Base-by-base conservation (phyloP, 176 grass and related monocot genomes). In the Oryza nivara region DNA sequence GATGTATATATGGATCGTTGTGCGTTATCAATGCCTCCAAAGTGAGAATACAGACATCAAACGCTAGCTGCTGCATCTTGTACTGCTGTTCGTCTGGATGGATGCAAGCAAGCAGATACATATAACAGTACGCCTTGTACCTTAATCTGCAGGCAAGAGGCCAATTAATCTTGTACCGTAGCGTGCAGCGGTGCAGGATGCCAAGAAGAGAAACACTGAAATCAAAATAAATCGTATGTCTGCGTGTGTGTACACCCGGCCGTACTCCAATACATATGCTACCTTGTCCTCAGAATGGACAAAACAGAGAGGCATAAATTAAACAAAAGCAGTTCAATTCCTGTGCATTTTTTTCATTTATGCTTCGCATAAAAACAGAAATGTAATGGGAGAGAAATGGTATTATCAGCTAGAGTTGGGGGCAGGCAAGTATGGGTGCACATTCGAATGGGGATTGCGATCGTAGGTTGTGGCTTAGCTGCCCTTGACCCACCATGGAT, bases 381-480 rank as follows among this genome's bases (percentile, higher is more conserved):
- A 25, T 44, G 14, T 20, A 22, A 46, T 11, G 7, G 41, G 1
- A 7, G 0, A 36, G 76, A 41, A 19, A n/a, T 1, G 67, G 41
- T 1, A 52, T 60, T 3, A 52, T 60, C 56, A 7, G 70, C 69
- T 44, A 44, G 43, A 74, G 47, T 30, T 13, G 48, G 49, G 38
- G 43, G 68, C 84, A 86, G 70, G 23, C 8, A 45, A 65, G 88
- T 30, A 90, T 75, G 88, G 88, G 49, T 80, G 47, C 82, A 68
- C 69, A 63, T 86, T 38, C 19, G 34, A 77, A 69, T 11, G 73
- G 52, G 77, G 68, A 41, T 20, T 36, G 67, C 64, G 84, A 86
- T 86, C 84, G 47, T 78, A 80, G 76, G 80, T 75, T 83, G 75
- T 75, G 89, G 69, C 84, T 38, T 69, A 83, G 84, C 88, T 83